Conservation (phyloP, 805 yeast genomes). For the Yarrowia keelungensis region DNA sequence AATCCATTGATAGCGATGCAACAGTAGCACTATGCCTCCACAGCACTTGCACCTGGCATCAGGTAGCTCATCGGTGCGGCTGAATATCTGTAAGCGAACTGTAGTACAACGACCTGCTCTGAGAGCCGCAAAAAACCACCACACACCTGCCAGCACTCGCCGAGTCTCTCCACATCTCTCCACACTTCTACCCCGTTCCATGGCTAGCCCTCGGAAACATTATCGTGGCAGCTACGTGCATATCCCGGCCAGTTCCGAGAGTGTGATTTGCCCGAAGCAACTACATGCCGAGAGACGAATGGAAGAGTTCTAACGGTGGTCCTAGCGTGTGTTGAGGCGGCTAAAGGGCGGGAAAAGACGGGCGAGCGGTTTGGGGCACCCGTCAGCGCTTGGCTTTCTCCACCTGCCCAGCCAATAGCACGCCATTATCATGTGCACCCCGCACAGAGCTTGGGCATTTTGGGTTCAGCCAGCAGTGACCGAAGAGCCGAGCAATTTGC, state of each 20-base stretch:
- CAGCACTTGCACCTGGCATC: no score
- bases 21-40: no score
- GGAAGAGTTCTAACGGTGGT: neutral
- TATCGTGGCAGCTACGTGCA: slow-evolving; percentile 31
- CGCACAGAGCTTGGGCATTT: slow-evolving; percentile 21
- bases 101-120: neutral
- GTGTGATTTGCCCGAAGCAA: slow-evolving; percentile 31
- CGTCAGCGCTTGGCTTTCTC: slow-evolving; percentile 7
- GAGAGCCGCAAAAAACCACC: no score
- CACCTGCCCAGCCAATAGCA: slow-evolving; percentile 32
- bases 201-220: neutral
- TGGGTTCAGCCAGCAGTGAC: slow-evolving; percentile 17
- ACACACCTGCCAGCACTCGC: no score
- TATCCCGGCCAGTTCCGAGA: slow-evolving; percentile 27
- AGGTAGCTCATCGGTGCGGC: neutral
- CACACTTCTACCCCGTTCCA: slow-evolving; percentile 8
- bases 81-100: neutral
- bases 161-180: no score
- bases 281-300: neutral
- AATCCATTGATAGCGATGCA: no score
- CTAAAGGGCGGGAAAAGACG: neutral
- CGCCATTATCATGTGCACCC: slow-evolving; percentile 37
- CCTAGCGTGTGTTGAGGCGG: neutral
- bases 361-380: neutral
- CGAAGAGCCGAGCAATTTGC: slow-evolving; percentile 37